These are phyloP conservation scores for Globisporangium spinosum DNA, from an alignment of 352 stramenopile genomes.

Conservation along the genomic window DNA sequence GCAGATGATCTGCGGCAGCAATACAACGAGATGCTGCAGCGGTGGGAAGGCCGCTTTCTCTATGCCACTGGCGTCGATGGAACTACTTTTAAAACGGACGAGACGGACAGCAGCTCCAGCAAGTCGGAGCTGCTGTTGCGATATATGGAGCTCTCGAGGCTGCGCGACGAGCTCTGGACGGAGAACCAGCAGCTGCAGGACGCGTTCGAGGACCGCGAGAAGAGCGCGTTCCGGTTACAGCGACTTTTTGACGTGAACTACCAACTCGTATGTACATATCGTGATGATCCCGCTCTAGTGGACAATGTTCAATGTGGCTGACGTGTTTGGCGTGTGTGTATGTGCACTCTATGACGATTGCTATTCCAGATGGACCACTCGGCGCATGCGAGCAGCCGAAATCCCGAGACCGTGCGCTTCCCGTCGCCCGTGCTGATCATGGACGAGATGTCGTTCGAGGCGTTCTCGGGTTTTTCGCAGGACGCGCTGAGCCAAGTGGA, in stretches of 20 bases:
- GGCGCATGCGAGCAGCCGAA: conserved; percentile 26
- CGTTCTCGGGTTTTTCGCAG: conserved; percentile 40
- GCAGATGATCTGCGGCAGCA: conserved; percentile 44
- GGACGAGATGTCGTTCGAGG: conserved; percentile 57
- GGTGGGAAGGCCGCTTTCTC: conserved; percentile 32
- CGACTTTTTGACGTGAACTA: conserved; percentile 58
- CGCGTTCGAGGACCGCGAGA: conserved; percentile 51
- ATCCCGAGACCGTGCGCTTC: conserved; percentile 28
- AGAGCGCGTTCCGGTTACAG: conserved; percentile 47
- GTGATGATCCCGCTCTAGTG: background rate
- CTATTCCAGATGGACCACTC: conserved; percentile 45
- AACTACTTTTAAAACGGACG: conserved; percentile 14
- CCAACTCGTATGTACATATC: conserved; percentile 28
- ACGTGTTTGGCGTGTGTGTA: background rate
- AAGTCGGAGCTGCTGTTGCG: conserved; percentile 39
- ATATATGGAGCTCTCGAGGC: conserved; percentile 40
- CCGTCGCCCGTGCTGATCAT: conserved; percentile 47
- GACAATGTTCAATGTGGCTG: background rate
- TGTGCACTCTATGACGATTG: background rate
- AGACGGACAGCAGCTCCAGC: conserved; percentile 23
- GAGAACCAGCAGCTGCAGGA: conserved; percentile 54
- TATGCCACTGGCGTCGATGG: conserved; percentile 25
- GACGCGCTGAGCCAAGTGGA: conserved; percentile 40
- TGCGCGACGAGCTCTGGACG: conserved; percentile 47
- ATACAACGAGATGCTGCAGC: conserved; percentile 39